Percentiles rank a stretch among this genome's conserved stretches.
These are phyloP conservation scores for Talaromyces sp. DNA, from an alignment of 2,329 filamentous ascomycete species.

Conservation along the genomic window DNA sequence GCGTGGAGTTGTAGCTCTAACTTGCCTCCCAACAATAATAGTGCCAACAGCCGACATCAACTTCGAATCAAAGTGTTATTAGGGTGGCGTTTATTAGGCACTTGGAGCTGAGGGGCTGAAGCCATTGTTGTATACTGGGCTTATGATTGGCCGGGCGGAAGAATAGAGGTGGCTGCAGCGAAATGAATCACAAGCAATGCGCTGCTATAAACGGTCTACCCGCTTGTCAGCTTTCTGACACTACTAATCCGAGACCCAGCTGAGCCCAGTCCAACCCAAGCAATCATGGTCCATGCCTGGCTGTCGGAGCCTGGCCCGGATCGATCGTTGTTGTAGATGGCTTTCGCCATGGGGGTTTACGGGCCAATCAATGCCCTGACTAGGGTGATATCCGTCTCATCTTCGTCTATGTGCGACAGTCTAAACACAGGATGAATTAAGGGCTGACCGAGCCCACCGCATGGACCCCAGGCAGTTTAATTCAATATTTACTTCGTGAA, in stretches of 20 bases:
- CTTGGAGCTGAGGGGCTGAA: neutral
- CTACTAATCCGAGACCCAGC: neutral
- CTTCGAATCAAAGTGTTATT: neutral
- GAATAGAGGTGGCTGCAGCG: neutral
- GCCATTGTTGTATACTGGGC: neutral
- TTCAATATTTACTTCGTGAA: neutral
- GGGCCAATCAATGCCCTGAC: neutral
- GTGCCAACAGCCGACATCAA: neutral
- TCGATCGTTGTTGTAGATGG: neutral
- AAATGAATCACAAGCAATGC: neutral
- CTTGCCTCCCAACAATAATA: neutral
- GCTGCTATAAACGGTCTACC: neutral
- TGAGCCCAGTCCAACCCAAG: neutral
- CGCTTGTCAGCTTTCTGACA: neutral
- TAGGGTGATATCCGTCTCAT: neutral
- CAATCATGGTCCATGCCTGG: neutral
- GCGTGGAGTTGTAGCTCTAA: neutral
- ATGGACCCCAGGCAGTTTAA: neutral
- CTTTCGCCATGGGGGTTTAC: neutral
- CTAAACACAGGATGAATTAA: constrained; percentile 10
- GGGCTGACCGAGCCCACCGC: constrained; percentile 12
- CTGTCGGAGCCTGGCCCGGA: neutral
- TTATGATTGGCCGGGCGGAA: neutral
- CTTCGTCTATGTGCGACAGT: constrained; percentile 2
- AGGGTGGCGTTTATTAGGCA: neutral